These are phyloP conservation scores for Penicillium roqueforti DNA, from an alignment of 495 filamentous ascomycete genomes.

Conservation along the genomic window DNA sequence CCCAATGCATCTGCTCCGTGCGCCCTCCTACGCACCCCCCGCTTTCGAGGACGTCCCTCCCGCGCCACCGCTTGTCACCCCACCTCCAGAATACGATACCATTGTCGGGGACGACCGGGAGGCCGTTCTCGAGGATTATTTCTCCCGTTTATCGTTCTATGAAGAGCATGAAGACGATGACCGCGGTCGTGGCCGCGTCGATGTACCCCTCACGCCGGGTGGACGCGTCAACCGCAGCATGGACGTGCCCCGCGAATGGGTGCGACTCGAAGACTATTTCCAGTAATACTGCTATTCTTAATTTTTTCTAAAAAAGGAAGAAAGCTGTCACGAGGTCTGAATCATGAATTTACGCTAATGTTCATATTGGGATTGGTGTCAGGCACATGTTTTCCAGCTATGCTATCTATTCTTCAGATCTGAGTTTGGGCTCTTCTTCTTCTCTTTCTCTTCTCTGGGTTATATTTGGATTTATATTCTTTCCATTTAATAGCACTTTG, in stretches of 20 bases:
- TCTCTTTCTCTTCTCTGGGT: neutral
- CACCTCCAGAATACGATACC: constrained; percentile 81
- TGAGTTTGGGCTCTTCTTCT: neutral
- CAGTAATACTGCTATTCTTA: constrained; percentile 10
- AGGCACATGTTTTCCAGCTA: constrained; percentile 11
- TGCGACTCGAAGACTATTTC: constrained; percentile 44
- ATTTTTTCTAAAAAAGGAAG: neutral
- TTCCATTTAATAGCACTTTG: neutral
- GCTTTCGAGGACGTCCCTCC: constrained; percentile 84
- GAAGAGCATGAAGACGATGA: constrained; percentile 54
- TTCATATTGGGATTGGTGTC: constrained; percentile 17
- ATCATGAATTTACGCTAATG: constrained; percentile 31
- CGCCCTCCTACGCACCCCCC: constrained; percentile 85
- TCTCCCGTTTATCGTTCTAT: constrained; percentile 63
- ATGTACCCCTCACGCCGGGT: constrained; percentile 66
- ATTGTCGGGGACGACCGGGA: constrained; percentile 79
- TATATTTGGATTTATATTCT: neutral
- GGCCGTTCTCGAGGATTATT: constrained; percentile 82
- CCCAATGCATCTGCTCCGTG: constrained; percentile 86
- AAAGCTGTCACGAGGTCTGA: constrained; percentile 17
- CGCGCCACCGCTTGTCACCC: constrained; percentile 78
- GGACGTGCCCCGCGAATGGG: constrained; percentile 54
- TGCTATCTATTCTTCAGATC: constrained; percentile 1
- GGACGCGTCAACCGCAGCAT: constrained; percentile 66
- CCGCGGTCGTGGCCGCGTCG: constrained; percentile 49